These are phyloP conservation scores for Mucor indicus DNA, from an alignment of 371 early-diverging fungal genomes.

Conservation along the genomic window DNA sequence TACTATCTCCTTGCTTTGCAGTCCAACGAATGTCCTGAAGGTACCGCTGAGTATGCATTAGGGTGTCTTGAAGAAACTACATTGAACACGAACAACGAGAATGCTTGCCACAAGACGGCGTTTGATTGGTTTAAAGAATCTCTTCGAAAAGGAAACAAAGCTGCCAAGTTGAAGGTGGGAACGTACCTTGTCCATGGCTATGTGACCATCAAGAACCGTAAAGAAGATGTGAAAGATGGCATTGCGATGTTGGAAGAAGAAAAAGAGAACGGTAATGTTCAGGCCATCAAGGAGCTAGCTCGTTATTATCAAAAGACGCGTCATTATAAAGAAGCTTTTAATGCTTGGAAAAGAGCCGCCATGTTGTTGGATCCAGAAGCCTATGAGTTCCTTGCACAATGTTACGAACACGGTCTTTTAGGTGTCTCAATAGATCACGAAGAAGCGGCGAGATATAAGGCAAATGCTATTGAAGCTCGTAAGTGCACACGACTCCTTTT, in stretches of 20 bases:
- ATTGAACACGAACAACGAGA: background rate
- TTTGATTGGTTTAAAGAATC: constrained; percentile 18
- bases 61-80: constrained; percentile 14
- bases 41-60: constrained; percentile 19
- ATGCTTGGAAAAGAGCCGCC: constrained; percentile 10
- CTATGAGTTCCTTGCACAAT: constrained; percentile 9
- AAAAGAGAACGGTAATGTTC: constrained; percentile 8
- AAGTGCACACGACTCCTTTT: background rate
- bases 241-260: constrained; percentile 9
- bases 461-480: constrained; percentile 16
- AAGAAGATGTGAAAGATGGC: constrained; percentile 2
- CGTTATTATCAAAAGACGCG: constrained; percentile 9
- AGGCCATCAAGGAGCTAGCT: constrained; percentile 18
- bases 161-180: constrained; percentile 17
- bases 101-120: constrained; percentile 1
- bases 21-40: background rate
- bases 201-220: background rate
- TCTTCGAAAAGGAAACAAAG: constrained; percentile 6
- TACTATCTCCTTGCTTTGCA: constrained; percentile 8
- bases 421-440: constrained; percentile 9
- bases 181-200: constrained; percentile 8
- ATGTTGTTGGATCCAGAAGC: constrained; percentile 17
- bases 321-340: constrained; percentile 4
- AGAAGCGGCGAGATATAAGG: background rate
- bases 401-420: constrained; percentile 12